Base-by-base conservation (phyloP, 805 yeast species). In the Nakazawaea anatomiae region DNA sequence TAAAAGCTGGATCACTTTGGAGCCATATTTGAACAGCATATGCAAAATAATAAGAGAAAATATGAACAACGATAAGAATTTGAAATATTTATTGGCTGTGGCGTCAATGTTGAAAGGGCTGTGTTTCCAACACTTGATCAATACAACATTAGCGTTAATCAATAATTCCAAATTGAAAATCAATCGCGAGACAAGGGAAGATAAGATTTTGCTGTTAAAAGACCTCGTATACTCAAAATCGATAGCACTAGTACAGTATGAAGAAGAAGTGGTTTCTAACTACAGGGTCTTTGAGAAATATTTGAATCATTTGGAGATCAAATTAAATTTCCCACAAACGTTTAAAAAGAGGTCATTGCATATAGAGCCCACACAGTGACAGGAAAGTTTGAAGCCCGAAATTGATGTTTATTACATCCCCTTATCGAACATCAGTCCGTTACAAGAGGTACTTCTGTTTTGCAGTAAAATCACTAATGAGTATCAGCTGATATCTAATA, bases 1-100 rank as follows among this genome's bases (percentile, higher is more conserved):
- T n/a, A 43, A 46, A 39, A 51, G 53, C 28, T 51, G 53, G 53
- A 18, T 46, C 30, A 51, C 50, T 25, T 39, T 51, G 12, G 41
- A 36, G 25, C 53, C 53, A 8, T 51, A 45, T 28, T 31, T 43
- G 43, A 40, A 46, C 44, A 51, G 50, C 34, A 39, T 43, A 27
- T 12, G 47, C 11, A 29, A 29, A 28, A 46, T 39, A 7, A 34
- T 46, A 14, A 36, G 32, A 39, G 49, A 50, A 4, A 36, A 18
- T 32, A 41, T 42, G 40, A 18, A 11, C 6, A 18, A 18, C 5
- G 36, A 46, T 14, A 36, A 31, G 5, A 38, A 43, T 39, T 39
- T 46, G 32, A 46, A 39, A 31, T 43, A 42, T 25, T 11, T 51
- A 12, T 46, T 42, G 6, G 47, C 39, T 6, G 40, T 46, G n/a